Evolutionary conservation across 2,329 filamentous ascomycete species (phyloP).

Genomic region (Neopestalotiopsis rosae): DNA sequence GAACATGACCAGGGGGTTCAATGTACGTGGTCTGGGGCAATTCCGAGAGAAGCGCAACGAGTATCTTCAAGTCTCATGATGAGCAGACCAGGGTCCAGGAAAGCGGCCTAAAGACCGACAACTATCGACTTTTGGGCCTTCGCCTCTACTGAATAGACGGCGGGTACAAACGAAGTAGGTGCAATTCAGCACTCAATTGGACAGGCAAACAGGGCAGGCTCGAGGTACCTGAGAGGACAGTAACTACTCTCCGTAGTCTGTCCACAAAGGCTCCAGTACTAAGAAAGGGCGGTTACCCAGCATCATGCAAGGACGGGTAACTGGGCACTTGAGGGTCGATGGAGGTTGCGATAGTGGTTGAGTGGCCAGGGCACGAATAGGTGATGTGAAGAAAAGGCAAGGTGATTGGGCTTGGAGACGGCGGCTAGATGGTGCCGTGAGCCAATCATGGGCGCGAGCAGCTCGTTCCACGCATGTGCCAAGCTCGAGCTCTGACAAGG

Average conservation of each 20-base stretch:
- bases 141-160: constrained; percentile 16
- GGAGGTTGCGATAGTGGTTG: constrained; percentile 21
- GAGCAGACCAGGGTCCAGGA: constrained; percentile 31
- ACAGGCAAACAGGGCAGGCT: constrained; percentile 23
- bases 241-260: constrained; percentile 15
- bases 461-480: constrained; percentile 11
- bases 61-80: constrained; percentile 34
- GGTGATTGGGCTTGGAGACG: constrained; percentile 34
- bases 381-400: constrained; percentile 22
- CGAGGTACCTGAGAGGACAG: constrained; percentile 21
- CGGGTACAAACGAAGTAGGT: constrained; percentile 15
- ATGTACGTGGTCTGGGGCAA: constrained; percentile 8
- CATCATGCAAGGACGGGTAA: constrained; percentile 26
- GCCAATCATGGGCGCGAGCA: constrained; percentile 30
- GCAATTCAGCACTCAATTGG: constrained; percentile 28
- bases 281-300: constrained; percentile 29
- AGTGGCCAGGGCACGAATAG: constrained; percentile 27
- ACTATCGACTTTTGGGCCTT: constrained; percentile 24
- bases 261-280: neutral
- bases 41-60: constrained; percentile 24
- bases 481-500: constrained; percentile 12
- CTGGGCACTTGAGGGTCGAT: constrained; percentile 28
- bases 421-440: constrained; percentile 34
- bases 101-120: constrained; percentile 25
- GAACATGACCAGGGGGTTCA: neutral